Percentiles rank a stretch among this genome's conserved stretches.
These are phyloP conservation scores for Curvularia spicifera DNA, from an alignment of 2,329 filamentous ascomycete species.

Conservation along the genomic window DNA sequence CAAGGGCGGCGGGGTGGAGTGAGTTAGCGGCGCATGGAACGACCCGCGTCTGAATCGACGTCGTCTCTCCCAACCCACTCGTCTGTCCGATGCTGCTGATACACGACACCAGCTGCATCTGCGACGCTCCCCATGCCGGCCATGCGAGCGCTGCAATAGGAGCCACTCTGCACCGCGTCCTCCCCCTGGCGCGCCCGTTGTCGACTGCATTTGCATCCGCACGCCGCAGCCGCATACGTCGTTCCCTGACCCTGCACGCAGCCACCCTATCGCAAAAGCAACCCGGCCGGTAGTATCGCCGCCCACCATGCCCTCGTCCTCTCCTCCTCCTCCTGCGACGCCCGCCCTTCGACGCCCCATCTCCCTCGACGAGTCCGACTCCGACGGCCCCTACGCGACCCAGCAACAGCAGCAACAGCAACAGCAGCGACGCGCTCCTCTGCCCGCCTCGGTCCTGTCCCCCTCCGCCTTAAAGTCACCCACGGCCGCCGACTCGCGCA, in stretches of 20 bases:
- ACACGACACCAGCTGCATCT: constrained; percentile 6
- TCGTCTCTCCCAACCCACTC: constrained; percentile 8
- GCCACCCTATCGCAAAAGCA: constrained; percentile 16
- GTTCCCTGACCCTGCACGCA: constrained; percentile 14
- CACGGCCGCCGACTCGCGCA: constrained; percentile 22
- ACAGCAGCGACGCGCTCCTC: constrained; percentile 45
- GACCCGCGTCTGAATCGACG: constrained; percentile 7
- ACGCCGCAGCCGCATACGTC: constrained; percentile 2
- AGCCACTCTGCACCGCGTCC: background rate
- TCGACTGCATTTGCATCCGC: constrained; percentile 1
- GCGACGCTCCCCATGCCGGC: constrained; percentile 30
- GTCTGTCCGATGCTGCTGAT: background rate
- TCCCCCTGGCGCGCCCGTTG: background rate
- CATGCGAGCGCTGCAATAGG: constrained; percentile 21
- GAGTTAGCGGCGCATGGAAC: constrained; percentile 10
- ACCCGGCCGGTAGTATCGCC: constrained; percentile 7
- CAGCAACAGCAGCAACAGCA: constrained; percentile 35
- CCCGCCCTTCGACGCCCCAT: constrained; percentile 37
- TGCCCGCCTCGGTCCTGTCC: constrained; percentile 33
- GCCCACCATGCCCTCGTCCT: constrained; percentile 40
- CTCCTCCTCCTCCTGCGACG: constrained; percentile 44
- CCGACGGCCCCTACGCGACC: constrained; percentile 51
- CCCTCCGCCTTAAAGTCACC: constrained; percentile 28
- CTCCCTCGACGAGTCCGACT: constrained; percentile 44
- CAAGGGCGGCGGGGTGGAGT: constrained; percentile 7